Conservation (phyloP, 2,329 filamentous ascomycete species). For the Xylaria sp. region DNA sequence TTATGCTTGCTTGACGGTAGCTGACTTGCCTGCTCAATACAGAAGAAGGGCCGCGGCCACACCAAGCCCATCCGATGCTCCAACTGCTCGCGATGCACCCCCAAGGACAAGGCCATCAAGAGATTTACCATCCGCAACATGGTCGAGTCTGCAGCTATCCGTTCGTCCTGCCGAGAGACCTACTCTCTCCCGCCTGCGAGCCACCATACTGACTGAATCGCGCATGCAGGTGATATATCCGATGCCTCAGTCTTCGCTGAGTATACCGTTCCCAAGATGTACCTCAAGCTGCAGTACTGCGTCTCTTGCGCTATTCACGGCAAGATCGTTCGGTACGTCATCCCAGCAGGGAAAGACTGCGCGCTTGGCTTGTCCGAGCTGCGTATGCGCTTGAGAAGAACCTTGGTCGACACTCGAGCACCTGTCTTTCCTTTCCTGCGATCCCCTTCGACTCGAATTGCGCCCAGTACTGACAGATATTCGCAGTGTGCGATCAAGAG, state of each 20-base stretch:
- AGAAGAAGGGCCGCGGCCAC: slow-evolving; percentile 90
- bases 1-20: slow-evolving; percentile 32
- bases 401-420: slow-evolving; percentile 64
- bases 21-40: slow-evolving; percentile 38
- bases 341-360: slow-evolving; percentile 68
- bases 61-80: slow-evolving; percentile 95
- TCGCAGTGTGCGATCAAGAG: slow-evolving; percentile 91
- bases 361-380: slow-evolving; percentile 44
- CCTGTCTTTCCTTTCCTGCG: slow-evolving; percentile 42
- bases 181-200: slow-evolving; percentile 17
- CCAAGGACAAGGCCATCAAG: slow-evolving; percentile 99
- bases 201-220: slow-evolving; percentile 25
- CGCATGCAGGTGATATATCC: slow-evolving; percentile 91
- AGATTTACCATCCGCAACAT: slow-evolving; percentile 99
- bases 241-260: slow-evolving; percentile 99
- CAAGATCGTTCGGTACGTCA: slow-evolving; percentile 99
- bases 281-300: slow-evolving; percentile 99
- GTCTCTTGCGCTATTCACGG: slow-evolving; percentile 99
- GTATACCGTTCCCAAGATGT: slow-evolving; percentile 99
- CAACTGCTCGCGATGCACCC: slow-evolving; percentile 84
- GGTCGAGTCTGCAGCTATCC: slow-evolving; percentile 99
- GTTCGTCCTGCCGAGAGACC: slow-evolving; percentile 69
- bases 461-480: slow-evolving; percentile 54
- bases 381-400: slow-evolving; percentile 63
- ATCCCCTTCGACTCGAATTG: slow-evolving; percentile 39